A percentile compares a stretch with the other conserved stretches of the same genome.
These are phyloP conservation scores for Aspergillus sclerotiicarbonarius DNA, from an alignment of 495 filamentous ascomycete genomes.

Conservation along the genomic window DNA sequence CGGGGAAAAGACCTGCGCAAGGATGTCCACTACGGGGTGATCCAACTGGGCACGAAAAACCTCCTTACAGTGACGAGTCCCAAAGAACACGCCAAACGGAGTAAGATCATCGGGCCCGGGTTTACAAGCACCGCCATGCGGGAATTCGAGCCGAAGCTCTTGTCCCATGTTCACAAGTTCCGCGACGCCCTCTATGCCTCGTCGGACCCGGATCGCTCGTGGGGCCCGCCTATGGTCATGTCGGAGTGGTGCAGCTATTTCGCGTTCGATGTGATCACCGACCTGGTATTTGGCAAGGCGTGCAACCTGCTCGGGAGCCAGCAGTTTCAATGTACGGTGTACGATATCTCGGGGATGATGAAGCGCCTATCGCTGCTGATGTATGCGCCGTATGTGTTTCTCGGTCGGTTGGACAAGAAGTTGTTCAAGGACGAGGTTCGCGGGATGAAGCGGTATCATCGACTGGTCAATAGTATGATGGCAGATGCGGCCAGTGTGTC, in stretches of 20 bases:
- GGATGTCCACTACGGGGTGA: not conserved
- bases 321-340: constrained; percentile 1
- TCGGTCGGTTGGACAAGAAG: constrained; percentile 1
- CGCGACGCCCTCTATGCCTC: not conserved
- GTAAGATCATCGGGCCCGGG: constrained; percentile 9
- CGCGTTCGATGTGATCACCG: constrained; percentile 23
- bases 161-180: constrained; percentile 9
- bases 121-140: constrained; percentile 10
- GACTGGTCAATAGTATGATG: constrained; percentile 3
- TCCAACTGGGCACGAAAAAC: constrained; percentile 1
- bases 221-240: constrained; percentile 23
- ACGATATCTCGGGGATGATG: constrained; percentile 5
- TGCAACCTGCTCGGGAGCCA: constrained; percentile 1
- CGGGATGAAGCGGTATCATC: constrained; percentile 5
- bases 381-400: constrained; percentile 5
- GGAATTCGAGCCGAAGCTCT: constrained; percentile 4
- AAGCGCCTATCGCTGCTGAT: constrained; percentile 5
- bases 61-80: constrained; percentile 7
- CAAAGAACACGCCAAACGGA: constrained; percentile 6
- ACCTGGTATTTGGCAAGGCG: constrained; percentile 11
- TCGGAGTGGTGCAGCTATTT: constrained; percentile 32
- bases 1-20: constrained; percentile 4
- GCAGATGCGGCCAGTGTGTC: constrained; percentile 3
- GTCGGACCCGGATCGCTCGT: not conserved
- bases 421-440: not conserved